Base-by-base conservation (phyloP, 805 yeast genomes). In the Hanseniaspora singularis region DNA sequence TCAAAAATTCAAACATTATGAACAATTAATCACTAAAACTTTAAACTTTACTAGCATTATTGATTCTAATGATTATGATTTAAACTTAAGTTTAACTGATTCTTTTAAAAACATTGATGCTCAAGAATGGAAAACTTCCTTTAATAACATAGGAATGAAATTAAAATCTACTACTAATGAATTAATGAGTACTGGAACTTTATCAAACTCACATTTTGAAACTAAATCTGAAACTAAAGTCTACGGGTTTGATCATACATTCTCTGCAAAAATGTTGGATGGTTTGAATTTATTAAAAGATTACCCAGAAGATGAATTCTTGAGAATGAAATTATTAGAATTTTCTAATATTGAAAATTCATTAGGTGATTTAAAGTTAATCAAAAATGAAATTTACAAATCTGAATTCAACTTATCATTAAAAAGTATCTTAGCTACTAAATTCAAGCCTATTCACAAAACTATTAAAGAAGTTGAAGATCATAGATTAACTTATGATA, bases 281-380 rank as follows among this genome's bases (percentile, higher is more conserved):
- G 23, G 41, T 33, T 44, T 44, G 20, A 44, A 44, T 14, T 24
- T 44, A 19, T 44, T 44, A 19, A 39, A 47, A 48, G 51, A 51
- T 52, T 40, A 44, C 24, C 61, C 65, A 28, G 68, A 68, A 36
- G 69, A 69, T 40, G 69, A 69, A 52, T 73, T 77, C 7, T 66
- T 83, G 53, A 70, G 81, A 19, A 70, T 75, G 52, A 81, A 77
- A 3, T 69, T 84, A 54, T 73, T 76, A 54, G 71, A 76, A 59
- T 77, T 79, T 54, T 81, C 87, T 49, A 73, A 75, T 38, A 76
- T 78, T 50, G 77, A 85, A 67, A 72, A 76, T 54, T 78, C 81
- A 58, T 72, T 85, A 39, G 95, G 92, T 48, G 84, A 81, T 57
- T 84, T 86, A 20, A 75, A 94, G 60, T 70, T 83, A 51, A 82